Evolutionary conservation across 164 flowering plant species (phyloP).

Genomic region (Berberis vulgaris): DNA sequence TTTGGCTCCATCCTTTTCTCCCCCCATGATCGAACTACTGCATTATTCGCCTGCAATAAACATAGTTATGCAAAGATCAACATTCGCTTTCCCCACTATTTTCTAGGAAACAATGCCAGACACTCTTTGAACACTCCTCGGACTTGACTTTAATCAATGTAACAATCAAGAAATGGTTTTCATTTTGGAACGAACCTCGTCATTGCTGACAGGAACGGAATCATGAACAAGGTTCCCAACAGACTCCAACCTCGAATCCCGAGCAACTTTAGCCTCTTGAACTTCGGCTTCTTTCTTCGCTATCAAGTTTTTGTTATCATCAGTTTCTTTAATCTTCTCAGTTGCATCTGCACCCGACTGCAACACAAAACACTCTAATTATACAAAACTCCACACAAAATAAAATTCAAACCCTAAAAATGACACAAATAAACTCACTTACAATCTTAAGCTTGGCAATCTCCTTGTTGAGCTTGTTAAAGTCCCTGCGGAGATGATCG

Average conservation of each 20-base stretch:
- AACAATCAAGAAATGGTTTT: background rate
- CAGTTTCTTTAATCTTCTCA: slow-evolving; percentile 46
- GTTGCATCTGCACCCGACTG: slow-evolving; percentile 65
- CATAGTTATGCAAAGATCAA: background rate
- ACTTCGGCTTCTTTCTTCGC: slow-evolving; percentile 71
- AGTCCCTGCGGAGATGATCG: slow-evolving; percentile 57
- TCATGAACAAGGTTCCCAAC: slow-evolving; percentile 95
- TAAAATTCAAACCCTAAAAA: background rate
- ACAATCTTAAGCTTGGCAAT: slow-evolving; percentile 68
- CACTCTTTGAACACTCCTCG: no score
- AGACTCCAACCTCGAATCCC: slow-evolving; percentile 41
- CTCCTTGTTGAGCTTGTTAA: slow-evolving; percentile 67
- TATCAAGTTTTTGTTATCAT: slow-evolving; percentile 50
- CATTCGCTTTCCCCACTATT: no score
- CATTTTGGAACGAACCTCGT: slow-evolving; percentile 49
- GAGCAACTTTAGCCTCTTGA: slow-evolving; percentile 36
- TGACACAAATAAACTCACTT: slow-evolving; percentile 10
- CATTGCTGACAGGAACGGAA: slow-evolving; percentile 67
- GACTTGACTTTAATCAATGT: no score
- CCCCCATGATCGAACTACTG: slow-evolving; percentile 65
- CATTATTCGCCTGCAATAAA: slow-evolving; percentile 60
- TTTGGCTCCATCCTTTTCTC: slow-evolving; percentile 51
- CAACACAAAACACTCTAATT: background rate
- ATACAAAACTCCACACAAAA: background rate
- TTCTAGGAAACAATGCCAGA: no score